phyloP scores from a whole-genome alignment of 371 early-diverging fungal genomes.

The Lichtheimia corymbifera region DNA sequence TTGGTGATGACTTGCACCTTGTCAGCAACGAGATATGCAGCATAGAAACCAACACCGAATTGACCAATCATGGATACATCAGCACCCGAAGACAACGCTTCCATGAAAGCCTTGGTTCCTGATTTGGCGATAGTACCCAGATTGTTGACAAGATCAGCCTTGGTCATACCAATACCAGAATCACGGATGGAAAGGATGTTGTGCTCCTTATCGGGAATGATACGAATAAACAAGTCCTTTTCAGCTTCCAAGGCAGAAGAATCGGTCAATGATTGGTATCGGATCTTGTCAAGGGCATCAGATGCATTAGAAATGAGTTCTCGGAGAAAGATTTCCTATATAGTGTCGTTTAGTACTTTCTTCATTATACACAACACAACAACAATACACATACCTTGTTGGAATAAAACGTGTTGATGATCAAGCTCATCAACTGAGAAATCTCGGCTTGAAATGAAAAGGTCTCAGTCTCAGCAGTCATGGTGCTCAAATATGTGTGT shows the following conservation, averaged over 20 bases:
- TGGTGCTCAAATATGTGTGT: conserved; percentile 4
- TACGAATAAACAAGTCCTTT: conserved; percentile 63
- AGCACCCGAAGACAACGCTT: conserved; percentile 50
- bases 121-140: conserved; percentile 89
- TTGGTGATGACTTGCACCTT: conserved; percentile 84
- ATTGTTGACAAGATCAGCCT: conserved; percentile 77
- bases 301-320: conserved; percentile 89
- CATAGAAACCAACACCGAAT: conserved; percentile 95
- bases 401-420: conserved; percentile 64
- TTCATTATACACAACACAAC: no score
- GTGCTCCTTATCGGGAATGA: conserved; percentile 62
- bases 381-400: conserved; percentile 39
- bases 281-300: conserved; percentile 89
- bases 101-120: conserved; percentile 62
- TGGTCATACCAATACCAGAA: conserved; percentile 91
- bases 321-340: conserved; percentile 79
- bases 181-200: conserved; percentile 74
- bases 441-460: conserved; percentile 94
- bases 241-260: conserved; percentile 54
- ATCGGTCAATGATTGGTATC: conserved; percentile 61
- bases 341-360: no score
- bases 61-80: conserved; percentile 82
- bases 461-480: conserved; percentile 57
- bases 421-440: conserved; percentile 92
- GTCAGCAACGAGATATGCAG: conserved; percentile 82